Evolutionary conservation across 2,329 filamentous ascomycete genomes (phyloP), one percentile per base, ranked within the genome.

Genomic region (Hysterium pulicare): DNA sequence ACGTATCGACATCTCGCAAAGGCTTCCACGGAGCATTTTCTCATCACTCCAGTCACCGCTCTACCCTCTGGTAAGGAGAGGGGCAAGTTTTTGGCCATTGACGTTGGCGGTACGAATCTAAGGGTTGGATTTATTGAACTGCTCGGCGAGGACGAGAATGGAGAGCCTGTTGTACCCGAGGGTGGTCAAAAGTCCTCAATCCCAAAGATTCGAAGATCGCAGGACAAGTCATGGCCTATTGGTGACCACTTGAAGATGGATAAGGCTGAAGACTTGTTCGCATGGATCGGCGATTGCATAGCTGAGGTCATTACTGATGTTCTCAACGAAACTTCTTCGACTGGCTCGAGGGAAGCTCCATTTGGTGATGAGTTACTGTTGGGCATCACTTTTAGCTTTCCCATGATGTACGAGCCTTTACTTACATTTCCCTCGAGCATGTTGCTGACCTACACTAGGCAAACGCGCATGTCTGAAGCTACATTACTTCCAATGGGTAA

Each of bases 201-300:
- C 16, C 48, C 53, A 32, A 74, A 74, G 33, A 71, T 85, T 23
- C 72, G 72, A 26, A 73, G 82, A 35, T 76, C 78, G 4, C 67
- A 87, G 42, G 86, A 90, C 61, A 83, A 76, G 50, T 79, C 79
- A 41, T 90, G 86, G 85, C 79, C 84, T 6, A 90, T 90, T 53
- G 78, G 77, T 36, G 81, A 89, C 32, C 79, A 84, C 41, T 67
- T 90, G 48, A 89, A 89, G 59, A 80, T 78, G 62, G 81, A 89
- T 52, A 83, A 90, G 49, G 81, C 84, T 1, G 82, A 88, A 43
- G 81, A 83, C 44, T 71, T 91, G 2, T 93, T 93, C 62, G 68
- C 76, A n/a, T 93, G 87, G 87, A 87, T 93, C 51, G 87, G 87
- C 20, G 73, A 78, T 53, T 86, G 84, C 56, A 87, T 93, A 53